Evolutionary conservation across 768 basidiomycete species (phyloP).

Genomic region (Trametes meyenii): DNA sequence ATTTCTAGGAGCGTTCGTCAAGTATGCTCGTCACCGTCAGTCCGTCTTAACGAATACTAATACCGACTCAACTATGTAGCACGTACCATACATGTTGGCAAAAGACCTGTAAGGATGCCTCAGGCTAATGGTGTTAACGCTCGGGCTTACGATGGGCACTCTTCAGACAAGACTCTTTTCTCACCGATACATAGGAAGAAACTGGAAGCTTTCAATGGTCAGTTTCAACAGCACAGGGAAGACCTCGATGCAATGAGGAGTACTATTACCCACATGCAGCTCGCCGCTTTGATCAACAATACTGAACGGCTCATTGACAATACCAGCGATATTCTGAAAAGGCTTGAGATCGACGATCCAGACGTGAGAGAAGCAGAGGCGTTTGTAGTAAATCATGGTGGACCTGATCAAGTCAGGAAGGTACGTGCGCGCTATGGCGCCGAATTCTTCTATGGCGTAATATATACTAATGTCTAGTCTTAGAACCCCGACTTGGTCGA

Average conservation of each 20-base stretch:
- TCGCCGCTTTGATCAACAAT: background rate
- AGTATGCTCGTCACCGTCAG: background rate
- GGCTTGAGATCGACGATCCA: background rate
- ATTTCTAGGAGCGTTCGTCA: slow-evolving; percentile 1
- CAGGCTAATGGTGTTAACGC: no score
- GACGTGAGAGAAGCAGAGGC: background rate
- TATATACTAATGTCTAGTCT: background rate
- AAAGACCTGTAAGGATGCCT: background rate
- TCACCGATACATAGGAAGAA: background rate
- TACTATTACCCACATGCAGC: slow-evolving; percentile 4
- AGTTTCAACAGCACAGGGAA: slow-evolving; percentile 2
- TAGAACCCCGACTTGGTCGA: slow-evolving; percentile 7
- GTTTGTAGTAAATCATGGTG: background rate
- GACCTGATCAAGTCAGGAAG: background rate
- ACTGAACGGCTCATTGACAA: background rate
- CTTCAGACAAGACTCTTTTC: slow-evolving; percentile 5
- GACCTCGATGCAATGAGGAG: slow-evolving; percentile 1
- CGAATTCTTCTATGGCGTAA: background rate
- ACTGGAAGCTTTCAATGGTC: background rate
- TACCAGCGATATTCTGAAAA: background rate
- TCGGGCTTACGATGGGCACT: background rate
- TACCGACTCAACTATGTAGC: background rate
- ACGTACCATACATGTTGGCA: slow-evolving; percentile 10
- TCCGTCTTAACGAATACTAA: background rate
- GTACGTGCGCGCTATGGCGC: background rate